Percentiles rank a stretch among this genome's conserved stretches.
These are phyloP conservation scores for Zygnema cylindricum DNA, from an alignment of 139 green algal genomes.

Conservation along the genomic window DNA sequence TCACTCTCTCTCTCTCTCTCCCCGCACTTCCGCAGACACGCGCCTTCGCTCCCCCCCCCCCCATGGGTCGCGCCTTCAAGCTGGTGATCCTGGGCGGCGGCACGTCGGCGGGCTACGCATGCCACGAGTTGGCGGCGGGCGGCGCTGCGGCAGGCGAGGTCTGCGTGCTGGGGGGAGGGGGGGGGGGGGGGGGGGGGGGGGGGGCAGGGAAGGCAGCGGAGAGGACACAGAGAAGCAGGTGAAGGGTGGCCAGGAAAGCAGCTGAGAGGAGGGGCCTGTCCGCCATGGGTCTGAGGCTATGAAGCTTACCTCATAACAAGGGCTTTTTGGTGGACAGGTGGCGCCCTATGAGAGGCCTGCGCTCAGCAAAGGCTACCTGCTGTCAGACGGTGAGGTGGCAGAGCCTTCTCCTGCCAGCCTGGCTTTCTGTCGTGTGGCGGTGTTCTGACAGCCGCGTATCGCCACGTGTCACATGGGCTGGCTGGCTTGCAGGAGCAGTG, in stretches of 20 bases:
- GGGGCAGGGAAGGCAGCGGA: background rate
- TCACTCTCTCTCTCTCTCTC: too few species aligned
- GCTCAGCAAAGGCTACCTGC: slow-evolving; percentile 88
- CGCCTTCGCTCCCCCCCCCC: too few species aligned
- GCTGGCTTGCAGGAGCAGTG: slow-evolving; percentile 69
- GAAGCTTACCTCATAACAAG: background rate
- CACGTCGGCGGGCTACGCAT: slow-evolving; percentile 78
- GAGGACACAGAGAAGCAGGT: background rate
- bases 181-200: background rate
- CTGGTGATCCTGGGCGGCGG: slow-evolving; percentile 77
- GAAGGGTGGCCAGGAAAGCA: background rate
- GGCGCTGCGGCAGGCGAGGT: slow-evolving; percentile 70
- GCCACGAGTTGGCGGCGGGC: slow-evolving; percentile 69
- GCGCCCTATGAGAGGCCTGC: slow-evolving; percentile 86
- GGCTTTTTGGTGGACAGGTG: slow-evolving; percentile 36
- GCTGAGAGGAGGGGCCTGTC: background rate
- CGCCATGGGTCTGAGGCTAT: background rate
- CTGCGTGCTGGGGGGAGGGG: slow-evolving; percentile 59
- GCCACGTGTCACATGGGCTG: too few species aligned
- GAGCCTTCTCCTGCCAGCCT: background rate
- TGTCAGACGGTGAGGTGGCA: slow-evolving; percentile 57
- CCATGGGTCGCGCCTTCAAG: slow-evolving; percentile 53
- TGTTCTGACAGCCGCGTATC: too few species aligned
- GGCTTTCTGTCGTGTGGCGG: slow-evolving; percentile 1
- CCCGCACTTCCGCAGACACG: too few species aligned